phyloP scores from a whole-genome alignment of 192 early-diverging fungal species.

The Coemansia sp. region DNA sequence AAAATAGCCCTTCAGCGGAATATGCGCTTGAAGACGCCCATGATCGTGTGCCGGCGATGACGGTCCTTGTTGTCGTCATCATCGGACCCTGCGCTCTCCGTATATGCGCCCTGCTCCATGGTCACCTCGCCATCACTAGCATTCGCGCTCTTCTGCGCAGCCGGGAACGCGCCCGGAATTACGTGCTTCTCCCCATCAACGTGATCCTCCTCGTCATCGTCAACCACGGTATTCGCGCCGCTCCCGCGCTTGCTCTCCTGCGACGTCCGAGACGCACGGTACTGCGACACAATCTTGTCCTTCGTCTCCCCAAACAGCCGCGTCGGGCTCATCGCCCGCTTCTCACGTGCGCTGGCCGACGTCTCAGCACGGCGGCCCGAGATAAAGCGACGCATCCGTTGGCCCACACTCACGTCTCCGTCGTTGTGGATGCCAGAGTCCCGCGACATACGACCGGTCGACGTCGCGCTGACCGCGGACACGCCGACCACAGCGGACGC shows the following conservation, averaged over 20 bases:
- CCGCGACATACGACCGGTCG: conserved; percentile 32
- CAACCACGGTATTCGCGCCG: conserved; percentile 18
- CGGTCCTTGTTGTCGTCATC: conserved; percentile 36
- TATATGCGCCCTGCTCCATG: conserved; percentile 4
- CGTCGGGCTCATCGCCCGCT: conserved; percentile 14
- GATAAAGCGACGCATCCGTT: conserved; percentile 50
- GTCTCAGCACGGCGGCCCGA: conserved; percentile 31
- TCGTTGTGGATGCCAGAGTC: conserved; percentile 35
- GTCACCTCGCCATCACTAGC: conserved; percentile 23
- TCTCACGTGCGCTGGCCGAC: conserved; percentile 9
- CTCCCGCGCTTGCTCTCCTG: conserved; percentile 36
- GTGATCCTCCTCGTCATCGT: conserved; percentile 19
- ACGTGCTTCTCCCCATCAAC: conserved; percentile 10
- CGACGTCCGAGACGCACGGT: conserved; percentile 33
- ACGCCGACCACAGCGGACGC: conserved; percentile 46
- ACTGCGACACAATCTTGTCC: conserved; percentile 25
- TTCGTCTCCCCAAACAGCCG: conserved; percentile 17
- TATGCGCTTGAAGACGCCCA: conserved; percentile 52
- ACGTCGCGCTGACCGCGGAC: conserved; percentile 38
- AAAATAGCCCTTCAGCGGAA: conserved; percentile 33
- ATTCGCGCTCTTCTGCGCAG: conserved; percentile 8
- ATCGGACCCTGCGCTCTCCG: conserved; percentile 17
- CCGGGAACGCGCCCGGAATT: conserved; percentile 45
- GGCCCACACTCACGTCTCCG: conserved; percentile 27
- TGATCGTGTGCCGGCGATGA: conserved; percentile 44